A percentile compares a stretch with the other conserved stretches of the same genome.
Conservation (phyloP, 2,329 filamentous ascomycete genomes). For the Aspergillus arachidicola region DNA sequence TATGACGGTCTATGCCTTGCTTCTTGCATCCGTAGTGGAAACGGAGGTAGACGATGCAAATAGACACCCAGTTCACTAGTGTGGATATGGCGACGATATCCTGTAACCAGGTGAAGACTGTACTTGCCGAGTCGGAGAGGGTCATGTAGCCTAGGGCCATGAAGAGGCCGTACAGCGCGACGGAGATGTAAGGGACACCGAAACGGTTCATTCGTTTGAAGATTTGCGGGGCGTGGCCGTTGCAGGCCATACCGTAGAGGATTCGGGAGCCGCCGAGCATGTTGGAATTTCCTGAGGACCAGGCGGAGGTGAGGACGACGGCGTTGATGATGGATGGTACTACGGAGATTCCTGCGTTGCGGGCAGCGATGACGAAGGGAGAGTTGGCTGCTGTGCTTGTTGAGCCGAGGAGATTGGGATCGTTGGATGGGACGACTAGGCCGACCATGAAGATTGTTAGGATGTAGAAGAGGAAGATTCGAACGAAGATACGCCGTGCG, state of each 20-base stretch:
- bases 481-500: constrained; percentile 56
- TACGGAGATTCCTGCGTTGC: constrained; percentile 66
- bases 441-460: constrained; percentile 60
- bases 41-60: constrained; percentile 56
- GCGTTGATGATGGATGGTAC: constrained; percentile 76
- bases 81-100: constrained; percentile 53
- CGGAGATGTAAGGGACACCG: constrained; percentile 50
- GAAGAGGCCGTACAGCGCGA: constrained; percentile 43
- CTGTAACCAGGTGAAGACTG: constrained; percentile 67
- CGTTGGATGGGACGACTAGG: constrained; percentile 59
- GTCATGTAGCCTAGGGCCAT: constrained; percentile 60
- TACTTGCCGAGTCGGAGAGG: constrained; percentile 54
- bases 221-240: constrained; percentile 55
- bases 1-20: constrained; percentile 37
- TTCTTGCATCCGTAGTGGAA: constrained; percentile 50
- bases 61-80: constrained; percentile 61
- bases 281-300: constrained; percentile 69
- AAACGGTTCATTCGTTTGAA: constrained; percentile 40
- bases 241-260: constrained; percentile 51
- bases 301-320: constrained; percentile 71
- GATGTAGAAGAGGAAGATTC: constrained; percentile 61
- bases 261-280: constrained; percentile 59
- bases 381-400: constrained; percentile 36
- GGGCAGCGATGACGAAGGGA: constrained; percentile 73
- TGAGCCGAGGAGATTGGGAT: constrained; percentile 32